A percentile compares a stretch with the other conserved stretches of the same genome.
Evolutionary conservation across 208 protist genomes (phyloP).

Genomic region (Leishmania braziliensis): DNA sequence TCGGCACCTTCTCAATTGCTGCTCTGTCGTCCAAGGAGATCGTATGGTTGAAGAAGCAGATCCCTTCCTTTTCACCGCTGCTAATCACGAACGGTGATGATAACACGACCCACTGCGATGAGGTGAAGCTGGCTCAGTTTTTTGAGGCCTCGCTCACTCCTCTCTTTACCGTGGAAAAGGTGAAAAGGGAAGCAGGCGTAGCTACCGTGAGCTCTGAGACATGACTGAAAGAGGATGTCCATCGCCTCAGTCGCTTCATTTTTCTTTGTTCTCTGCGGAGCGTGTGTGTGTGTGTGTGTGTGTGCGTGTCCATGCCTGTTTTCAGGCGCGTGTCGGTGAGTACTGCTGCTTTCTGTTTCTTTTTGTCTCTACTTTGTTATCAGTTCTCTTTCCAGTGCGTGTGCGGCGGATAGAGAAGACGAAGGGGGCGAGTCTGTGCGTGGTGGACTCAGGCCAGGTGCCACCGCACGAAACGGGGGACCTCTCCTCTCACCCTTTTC

Average conservation of each 20-base stretch:
- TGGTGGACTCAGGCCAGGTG: not conserved
- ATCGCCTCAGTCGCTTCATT: not conserved
- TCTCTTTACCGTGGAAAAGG: slow-evolving; percentile 36
- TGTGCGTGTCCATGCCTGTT: not conserved
- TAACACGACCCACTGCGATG: slow-evolving; percentile 34
- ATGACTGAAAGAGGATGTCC: not conserved
- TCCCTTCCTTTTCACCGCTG: slow-evolving; percentile 46
- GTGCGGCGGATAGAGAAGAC: not conserved
- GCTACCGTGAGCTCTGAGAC: not conserved
- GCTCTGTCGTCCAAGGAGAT: slow-evolving; percentile 50
- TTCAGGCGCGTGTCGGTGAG: not conserved
- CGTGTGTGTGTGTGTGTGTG: not conserved
- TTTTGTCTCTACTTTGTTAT: too few relatives aligned
- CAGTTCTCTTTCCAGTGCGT: not conserved
- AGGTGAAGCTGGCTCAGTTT: slow-evolving; percentile 26
- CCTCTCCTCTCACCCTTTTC: not conserved
- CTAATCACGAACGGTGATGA: slow-evolving; percentile 50
- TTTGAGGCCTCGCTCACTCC: slow-evolving; percentile 40
- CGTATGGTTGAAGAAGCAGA: slow-evolving; percentile 70
- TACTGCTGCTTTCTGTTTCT: not conserved
- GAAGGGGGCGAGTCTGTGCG: not conserved
- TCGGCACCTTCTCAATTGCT: slow-evolving; percentile 40
- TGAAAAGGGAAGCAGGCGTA: not conserved
- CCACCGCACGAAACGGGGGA: not conserved
- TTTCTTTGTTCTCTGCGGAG: too few relatives aligned